These are phyloP conservation scores for Neonectria neomacrospora DNA, from an alignment of 2,329 filamentous ascomycete genomes.

Conservation along the genomic window DNA sequence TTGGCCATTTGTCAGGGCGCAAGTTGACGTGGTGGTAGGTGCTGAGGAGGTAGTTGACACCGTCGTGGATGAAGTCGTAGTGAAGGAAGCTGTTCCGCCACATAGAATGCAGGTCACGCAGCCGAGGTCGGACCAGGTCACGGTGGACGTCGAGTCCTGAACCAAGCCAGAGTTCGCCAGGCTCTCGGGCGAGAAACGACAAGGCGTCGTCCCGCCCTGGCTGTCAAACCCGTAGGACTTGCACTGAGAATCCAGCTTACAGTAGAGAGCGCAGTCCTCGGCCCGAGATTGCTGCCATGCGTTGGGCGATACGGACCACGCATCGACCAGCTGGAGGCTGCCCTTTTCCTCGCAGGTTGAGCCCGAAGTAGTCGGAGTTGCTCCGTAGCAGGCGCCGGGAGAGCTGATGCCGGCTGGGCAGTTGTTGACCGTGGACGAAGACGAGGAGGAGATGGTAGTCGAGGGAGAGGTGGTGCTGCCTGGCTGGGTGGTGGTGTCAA, in stretches of 20 bases:
- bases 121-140: constrained; percentile 26
- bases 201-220: constrained; percentile 2
- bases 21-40: constrained; percentile 18
- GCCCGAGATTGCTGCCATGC: constrained; percentile 18
- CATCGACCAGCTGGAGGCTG: constrained; percentile 7
- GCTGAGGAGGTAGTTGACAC: constrained; percentile 4
- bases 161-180: constrained; percentile 16
- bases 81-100: not conserved
- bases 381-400: constrained; percentile 22
- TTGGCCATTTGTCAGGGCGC: constrained; percentile 22
- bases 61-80: not conserved
- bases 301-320: constrained; percentile 1
- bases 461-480: not conserved
- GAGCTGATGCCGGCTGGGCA: constrained; percentile 29
- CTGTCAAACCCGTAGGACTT: constrained; percentile 30
- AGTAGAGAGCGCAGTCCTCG: constrained; percentile 35
- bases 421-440: not conserved
- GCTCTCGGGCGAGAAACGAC: constrained; percentile 18
- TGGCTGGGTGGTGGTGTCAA: constrained; percentile 7
- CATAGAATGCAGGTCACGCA: constrained; percentile 30
- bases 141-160: not conserved
- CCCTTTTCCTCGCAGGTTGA: constrained; percentile 27
- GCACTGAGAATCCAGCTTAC: constrained; percentile 21
- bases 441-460: not conserved
- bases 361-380: constrained; percentile 9